Conservation (phyloP, 1,284 basidiomycete genomes). For the Stygiomarasmius scandens region DNA sequence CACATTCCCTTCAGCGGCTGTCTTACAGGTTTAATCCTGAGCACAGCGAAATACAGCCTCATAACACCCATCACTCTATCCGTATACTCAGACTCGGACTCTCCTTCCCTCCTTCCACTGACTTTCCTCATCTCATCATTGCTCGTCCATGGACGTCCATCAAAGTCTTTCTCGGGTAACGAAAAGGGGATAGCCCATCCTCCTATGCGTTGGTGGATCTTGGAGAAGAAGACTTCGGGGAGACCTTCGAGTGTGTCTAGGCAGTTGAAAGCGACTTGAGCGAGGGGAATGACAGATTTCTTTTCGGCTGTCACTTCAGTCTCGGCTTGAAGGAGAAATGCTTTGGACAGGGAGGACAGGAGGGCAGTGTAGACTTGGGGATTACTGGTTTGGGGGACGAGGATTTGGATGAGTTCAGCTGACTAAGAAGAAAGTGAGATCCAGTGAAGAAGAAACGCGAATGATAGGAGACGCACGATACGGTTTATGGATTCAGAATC, state of each 20-base stretch:
- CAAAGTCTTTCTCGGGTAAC: constrained; percentile 46
- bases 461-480: constrained; percentile 56
- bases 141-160: constrained; percentile 48
- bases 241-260: constrained; percentile 64
- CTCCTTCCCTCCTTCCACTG: constrained; percentile 63
- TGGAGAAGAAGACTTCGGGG: constrained; percentile 79
- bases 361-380: constrained; percentile 71
- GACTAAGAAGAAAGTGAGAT: constrained; percentile 30
- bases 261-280: constrained; percentile 73
- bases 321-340: constrained; percentile 91
- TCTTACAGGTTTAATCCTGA: constrained; percentile 44
- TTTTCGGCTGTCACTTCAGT: constrained; percentile 91
- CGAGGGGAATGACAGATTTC: constrained; percentile 83
- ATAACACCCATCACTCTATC: constrained; percentile 82
- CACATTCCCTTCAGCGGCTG: constrained; percentile 53
- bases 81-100: constrained; percentile 64
- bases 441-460: constrained; percentile 9
- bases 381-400: constrained; percentile 51
- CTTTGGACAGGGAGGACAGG: constrained; percentile 86
- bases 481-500: constrained; percentile 69
- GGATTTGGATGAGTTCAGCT: constrained; percentile 67
- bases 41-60: constrained; percentile 86
- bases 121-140: constrained; percentile 65
- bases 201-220: constrained; percentile 80
- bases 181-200: constrained; percentile 71